Percentiles rank a stretch among this genome's conserved stretches.
phyloP scores from a whole-genome alignment of 192 early-diverging fungal species.

The Lunasporangiospora selenospora region DNA sequence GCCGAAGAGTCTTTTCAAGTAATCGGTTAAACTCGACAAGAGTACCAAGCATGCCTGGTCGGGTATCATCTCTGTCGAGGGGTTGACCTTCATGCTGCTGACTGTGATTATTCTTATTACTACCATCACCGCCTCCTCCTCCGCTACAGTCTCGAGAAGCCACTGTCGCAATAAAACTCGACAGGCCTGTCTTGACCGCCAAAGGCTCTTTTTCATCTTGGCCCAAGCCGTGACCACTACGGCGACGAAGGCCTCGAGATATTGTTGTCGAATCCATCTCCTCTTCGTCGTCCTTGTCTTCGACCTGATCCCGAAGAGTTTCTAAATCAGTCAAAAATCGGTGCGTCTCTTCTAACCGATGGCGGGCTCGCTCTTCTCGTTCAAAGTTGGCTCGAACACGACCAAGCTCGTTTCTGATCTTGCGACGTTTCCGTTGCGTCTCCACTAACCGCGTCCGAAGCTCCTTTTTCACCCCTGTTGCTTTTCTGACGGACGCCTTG shows the following conservation, averaged over 20 bases:
- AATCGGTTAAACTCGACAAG: constrained; percentile 32
- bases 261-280: background rate
- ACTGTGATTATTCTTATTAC: background rate
- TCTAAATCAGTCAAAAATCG: constrained; percentile 42
- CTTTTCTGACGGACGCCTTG: constrained; percentile 31
- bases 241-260: too few species aligned
- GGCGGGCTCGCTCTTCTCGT: constrained; percentile 26
- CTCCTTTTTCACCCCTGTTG: constrained; percentile 29
- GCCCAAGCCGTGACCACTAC: too few species aligned
- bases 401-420: constrained; percentile 14
- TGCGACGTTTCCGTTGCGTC: constrained; percentile 23
- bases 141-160: constrained; percentile 19
- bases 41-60: constrained; percentile 22
- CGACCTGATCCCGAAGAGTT: constrained; percentile 28
- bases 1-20: too few species aligned
- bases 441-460: constrained; percentile 26
- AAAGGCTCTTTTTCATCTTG: background rate
- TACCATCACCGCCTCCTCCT: background rate
- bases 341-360: constrained; percentile 35
- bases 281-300: constrained; percentile 9
- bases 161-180: constrained; percentile 32
- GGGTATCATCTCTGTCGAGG: too few species aligned
- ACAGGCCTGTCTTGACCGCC: constrained; percentile 41
- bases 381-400: constrained; percentile 29
- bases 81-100: background rate